Evolutionary conservation across 495 filamentous ascomycete species (phyloP).

Genomic region (Apodospora peruviana): DNA sequence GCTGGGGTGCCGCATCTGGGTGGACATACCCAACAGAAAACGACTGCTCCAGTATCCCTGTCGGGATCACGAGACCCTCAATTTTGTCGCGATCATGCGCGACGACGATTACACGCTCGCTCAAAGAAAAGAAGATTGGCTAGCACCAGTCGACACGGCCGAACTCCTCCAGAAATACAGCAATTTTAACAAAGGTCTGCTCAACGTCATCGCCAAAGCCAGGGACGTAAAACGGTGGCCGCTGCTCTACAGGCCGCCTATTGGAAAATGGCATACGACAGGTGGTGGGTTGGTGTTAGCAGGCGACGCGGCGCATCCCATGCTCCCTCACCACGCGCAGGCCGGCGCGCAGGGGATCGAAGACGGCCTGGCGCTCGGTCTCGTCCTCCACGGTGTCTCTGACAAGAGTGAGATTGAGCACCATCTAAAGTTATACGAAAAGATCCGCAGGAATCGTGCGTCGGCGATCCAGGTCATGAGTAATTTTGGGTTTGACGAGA

Average conservation of each 20-base stretch:
- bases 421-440: constrained; percentile 47
- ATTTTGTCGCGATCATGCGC: constrained; percentile 23
- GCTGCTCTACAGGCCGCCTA: constrained; percentile 31
- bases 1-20: constrained; percentile 22
- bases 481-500: constrained; percentile 22
- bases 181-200: constrained; percentile 15
- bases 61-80: constrained; percentile 33
- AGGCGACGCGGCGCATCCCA: constrained; percentile 47
- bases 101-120: not conserved
- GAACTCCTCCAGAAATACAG: constrained; percentile 14
- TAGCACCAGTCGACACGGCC: constrained; percentile 15
- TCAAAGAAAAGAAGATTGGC: constrained; percentile 18
- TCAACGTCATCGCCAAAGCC: constrained; percentile 22
- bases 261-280: constrained; percentile 27
- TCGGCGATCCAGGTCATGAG: constrained; percentile 47
- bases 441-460: constrained; percentile 43
- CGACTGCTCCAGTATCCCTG: constrained; percentile 41
- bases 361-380: constrained; percentile 37
- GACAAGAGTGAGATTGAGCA: constrained; percentile 26
- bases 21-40: constrained; percentile 13
- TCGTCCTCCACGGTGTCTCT: constrained; percentile 18
- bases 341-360: constrained; percentile 42
- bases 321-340: constrained; percentile 47
- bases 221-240: constrained; percentile 40
- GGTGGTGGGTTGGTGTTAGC: constrained; percentile 33